Percentiles rank a stretch among this genome's conserved stretches.
Evolutionary conservation across 176 grass and related monocot genomes (phyloP).

Genomic region (Pharus latifolius): DNA sequence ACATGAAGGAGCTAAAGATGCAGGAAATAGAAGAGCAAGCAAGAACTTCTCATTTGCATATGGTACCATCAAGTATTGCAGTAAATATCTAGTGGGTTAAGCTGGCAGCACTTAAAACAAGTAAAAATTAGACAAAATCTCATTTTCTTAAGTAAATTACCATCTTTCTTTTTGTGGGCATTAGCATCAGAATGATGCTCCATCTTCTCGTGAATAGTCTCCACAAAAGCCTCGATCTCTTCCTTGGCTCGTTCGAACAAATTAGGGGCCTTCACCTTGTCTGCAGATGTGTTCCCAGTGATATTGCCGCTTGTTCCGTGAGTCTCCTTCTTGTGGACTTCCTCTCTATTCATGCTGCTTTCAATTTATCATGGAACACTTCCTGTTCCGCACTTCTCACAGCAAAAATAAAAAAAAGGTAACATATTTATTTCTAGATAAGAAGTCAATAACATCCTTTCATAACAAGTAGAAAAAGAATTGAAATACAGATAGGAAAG

Average conservation of each 20-base stretch:
- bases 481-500: too few relatives aligned
- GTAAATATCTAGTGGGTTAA: too few relatives aligned
- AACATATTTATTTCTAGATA: too few relatives aligned
- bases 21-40: background rate
- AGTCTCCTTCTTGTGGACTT: constrained; percentile 48
- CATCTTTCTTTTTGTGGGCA: constrained; percentile 17
- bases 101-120: background rate
- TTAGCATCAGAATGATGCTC: constrained; percentile 33
- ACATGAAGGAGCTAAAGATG: background rate
- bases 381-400: background rate
- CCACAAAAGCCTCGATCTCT: constrained; percentile 53
- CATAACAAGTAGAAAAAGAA: background rate
- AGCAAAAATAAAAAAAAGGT: too few relatives aligned
- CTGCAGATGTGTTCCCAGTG: constrained; percentile 26
- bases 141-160: constrained; percentile 11
- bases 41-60: background rate
- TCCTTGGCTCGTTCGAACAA: constrained; percentile 69
- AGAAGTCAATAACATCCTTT: background rate
- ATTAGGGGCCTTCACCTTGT: constrained; percentile 57
- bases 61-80: too few relatives aligned
- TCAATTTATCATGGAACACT: background rate
- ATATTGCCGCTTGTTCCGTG: constrained; percentile 53
- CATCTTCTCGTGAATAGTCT: constrained; percentile 40
- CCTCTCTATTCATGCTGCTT: constrained; percentile 16
- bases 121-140: background rate